Evolutionary conservation across 2,329 filamentous ascomycete genomes (phyloP), one percentile per base, ranked within the genome.

Genomic region (Mollisiaceae sp.): DNA sequence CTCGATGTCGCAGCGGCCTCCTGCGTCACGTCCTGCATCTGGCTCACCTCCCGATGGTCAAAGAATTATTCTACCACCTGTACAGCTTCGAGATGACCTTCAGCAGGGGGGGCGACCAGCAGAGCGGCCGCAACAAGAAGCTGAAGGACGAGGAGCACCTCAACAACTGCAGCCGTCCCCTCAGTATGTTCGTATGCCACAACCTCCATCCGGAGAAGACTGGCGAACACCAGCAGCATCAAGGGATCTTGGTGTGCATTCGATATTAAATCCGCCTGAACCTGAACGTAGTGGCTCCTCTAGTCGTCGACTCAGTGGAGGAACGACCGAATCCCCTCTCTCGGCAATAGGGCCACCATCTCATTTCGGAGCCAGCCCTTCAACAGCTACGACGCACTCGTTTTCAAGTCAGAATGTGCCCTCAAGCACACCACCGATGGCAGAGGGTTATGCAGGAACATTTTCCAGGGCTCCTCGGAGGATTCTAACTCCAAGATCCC

Each of bases 1-100:
- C 81, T 83, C 85, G 81, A 89, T 89, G 87, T 88, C 86, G 81
- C 85, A 87, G 82, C 83, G 82, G 80, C 83, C 81, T 74, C 78
- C 82, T 82, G 81, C 80, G 78, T 80, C 84, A 83, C 82, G 79
- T 77, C 82, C 85, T 82, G 78, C 80, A 77, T 84, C 84, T 79
- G 83, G 80, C 66, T 76, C 75, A 70, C 71, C 75, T 68, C 55
- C 72, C 69, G 75, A 76, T 72, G 72, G 70, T 70, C 72, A 74
- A 68, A 73, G 70, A 66, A 71, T 75, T 60, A 70, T 70, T 66
- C 67, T 76, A 56, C 74, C 75, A 66, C 72, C 75, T 55, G 71
- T 76, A 41, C 73, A 75, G 68, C 67, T 70, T 70, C 74, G 74
- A 73, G 74, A 77, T 75, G 75, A 74, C 60, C 50, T 27, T 59